Evolutionary conservation across 192 early-diverging fungal species (phyloP).

Genomic region (Pecoramyces ruminantium): DNA sequence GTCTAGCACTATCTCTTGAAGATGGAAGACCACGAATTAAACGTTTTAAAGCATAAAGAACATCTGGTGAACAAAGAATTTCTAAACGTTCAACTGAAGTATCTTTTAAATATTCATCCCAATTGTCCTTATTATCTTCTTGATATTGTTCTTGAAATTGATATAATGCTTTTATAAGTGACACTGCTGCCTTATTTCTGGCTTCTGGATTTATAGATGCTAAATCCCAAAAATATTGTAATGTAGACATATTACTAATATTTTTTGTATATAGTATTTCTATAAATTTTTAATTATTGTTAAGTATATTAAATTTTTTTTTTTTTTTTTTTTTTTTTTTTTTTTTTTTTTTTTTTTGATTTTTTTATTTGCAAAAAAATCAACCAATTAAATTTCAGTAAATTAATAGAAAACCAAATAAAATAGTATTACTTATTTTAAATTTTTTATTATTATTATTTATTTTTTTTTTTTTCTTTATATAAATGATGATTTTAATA

Average conservation of each 20-base stretch:
- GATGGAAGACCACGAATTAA: constrained; percentile 76
- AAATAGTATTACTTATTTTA: no score
- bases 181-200: constrained; percentile 43
- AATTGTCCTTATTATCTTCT: not conserved
- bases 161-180: constrained; percentile 35
- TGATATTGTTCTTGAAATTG: constrained; percentile 18
- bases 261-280: not conserved
- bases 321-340: not conserved
- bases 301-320: no score
- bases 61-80: constrained; percentile 50
- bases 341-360: not conserved
- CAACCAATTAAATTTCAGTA: no score
- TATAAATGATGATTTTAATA: no score
- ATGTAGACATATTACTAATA: constrained; percentile 8
- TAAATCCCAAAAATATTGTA: constrained; percentile 64
- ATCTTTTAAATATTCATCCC: not conserved
- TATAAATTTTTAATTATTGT: not conserved
- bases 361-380: not conserved
- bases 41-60: constrained; percentile 72
- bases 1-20: constrained; percentile 71
- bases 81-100: constrained; percentile 44
- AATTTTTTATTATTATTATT: no score
- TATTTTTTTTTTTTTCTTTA: no score
- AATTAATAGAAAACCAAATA: no score
- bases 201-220: constrained; percentile 51